Evolutionary conservation across 2,329 filamentous ascomycete species (phyloP).

Genomic region (Colletotrichum incanum): DNA sequence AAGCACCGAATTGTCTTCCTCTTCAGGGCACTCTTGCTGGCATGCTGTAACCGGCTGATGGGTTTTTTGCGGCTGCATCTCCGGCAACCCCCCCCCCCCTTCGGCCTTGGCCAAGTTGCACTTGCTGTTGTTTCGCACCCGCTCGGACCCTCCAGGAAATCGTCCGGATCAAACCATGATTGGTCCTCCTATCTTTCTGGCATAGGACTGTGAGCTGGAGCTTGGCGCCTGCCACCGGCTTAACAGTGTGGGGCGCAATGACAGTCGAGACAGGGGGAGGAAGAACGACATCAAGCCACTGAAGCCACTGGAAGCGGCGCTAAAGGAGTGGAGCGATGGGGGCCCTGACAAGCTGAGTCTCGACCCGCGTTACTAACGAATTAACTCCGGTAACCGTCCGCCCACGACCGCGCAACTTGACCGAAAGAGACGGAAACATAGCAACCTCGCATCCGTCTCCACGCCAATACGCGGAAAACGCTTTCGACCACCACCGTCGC

Average conservation of each 20-base stretch:
- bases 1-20: not conserved
- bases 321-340: not conserved
- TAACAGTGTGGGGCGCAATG: conserved; percentile 28
- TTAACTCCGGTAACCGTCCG: conserved; percentile 6
- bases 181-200: conserved; percentile 15
- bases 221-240: conserved; percentile 37
- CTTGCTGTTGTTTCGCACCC: conserved; percentile 34
- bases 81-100: not conserved
- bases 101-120: conserved; percentile 15
- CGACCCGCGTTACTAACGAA: conserved; percentile 16
- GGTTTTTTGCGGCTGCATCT: not conserved
- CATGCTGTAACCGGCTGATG: not conserved
- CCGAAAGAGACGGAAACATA: not conserved
- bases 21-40: not conserved
- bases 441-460: conserved; percentile 7
- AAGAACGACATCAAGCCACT: conserved; percentile 5
- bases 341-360: conserved; percentile 15
- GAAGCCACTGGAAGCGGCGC: conserved; percentile 5
- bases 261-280: conserved; percentile 7
- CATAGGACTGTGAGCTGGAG: conserved; percentile 3
- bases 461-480: conserved; percentile 22
- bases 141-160: conserved; percentile 20
- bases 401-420: not conserved
- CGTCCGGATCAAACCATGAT: conserved; percentile 39
- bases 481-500: not conserved